Evolutionary conservation across 202 grass and related monocot genomes (phyloP).

Genomic region (Zizania palustris): DNA sequence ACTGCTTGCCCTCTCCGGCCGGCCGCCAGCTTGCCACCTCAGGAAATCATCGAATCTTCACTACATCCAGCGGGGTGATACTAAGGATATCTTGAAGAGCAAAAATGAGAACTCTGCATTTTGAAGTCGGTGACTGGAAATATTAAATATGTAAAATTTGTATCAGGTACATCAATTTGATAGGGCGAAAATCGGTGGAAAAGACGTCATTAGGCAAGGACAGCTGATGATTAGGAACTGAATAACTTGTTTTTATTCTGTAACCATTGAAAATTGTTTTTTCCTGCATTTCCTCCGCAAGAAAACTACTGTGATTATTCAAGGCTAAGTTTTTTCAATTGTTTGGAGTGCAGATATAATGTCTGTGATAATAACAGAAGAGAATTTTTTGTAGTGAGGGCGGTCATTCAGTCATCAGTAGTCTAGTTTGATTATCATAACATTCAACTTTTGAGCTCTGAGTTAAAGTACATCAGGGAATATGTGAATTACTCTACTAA

Average conservation of each 20-base stretch:
- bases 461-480: background rate
- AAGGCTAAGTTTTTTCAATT: background rate
- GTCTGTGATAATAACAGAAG: background rate
- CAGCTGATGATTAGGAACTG: conserved; percentile 27
- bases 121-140: conserved; percentile 33
- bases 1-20: no score
- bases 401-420: background rate
- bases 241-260: background rate
- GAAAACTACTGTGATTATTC: background rate
- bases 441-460: background rate
- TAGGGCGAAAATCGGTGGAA: conserved; percentile 26
- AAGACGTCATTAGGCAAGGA: conserved; percentile 5
- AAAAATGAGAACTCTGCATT: conserved; percentile 23
- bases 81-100: background rate
- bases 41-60: background rate
- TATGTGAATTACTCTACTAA: background rate
- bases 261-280: background rate
- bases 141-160: conserved; percentile 31
- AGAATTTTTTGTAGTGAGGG: background rate
- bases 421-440: background rate
- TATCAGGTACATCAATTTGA: conserved; percentile 46
- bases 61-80: no score
- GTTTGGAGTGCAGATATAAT: background rate
- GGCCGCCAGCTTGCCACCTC: no score
- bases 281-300: background rate